These are phyloP conservation scores for Aquilaria sinensis DNA, from an alignment of 345 rosid genomes.

Conservation along the genomic window DNA sequence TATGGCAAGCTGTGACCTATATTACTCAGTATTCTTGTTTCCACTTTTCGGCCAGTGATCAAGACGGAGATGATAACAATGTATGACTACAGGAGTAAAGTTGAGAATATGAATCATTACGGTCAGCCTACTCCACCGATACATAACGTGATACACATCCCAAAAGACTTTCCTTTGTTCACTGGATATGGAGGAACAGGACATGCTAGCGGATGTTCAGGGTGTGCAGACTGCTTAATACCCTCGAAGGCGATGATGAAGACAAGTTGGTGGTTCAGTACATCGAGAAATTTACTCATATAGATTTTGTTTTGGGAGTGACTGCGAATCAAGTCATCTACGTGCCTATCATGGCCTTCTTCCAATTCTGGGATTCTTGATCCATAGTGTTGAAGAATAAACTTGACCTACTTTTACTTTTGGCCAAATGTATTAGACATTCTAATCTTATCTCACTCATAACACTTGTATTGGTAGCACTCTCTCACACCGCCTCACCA, in stretches of 20 bases:
- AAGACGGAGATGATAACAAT: constrained; percentile 27
- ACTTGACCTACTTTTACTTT: too few species aligned
- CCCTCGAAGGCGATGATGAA: constrained; percentile 28
- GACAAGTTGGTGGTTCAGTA: constrained; percentile 35
- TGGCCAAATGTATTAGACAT: too few species aligned
- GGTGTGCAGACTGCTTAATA: constrained; percentile 34
- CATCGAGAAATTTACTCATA: constrained; percentile 36
- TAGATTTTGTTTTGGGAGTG: constrained; percentile 35
- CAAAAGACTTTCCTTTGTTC: constrained; percentile 39
- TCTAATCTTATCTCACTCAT: too few species aligned
- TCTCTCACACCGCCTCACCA: too few species aligned
- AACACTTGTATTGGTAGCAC: too few species aligned
- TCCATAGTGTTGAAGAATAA: too few species aligned
- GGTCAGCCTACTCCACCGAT: constrained; percentile 43
- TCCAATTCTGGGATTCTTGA: constrained; percentile 12
- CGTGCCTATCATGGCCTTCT: constrained; percentile 34
- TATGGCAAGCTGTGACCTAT: neutral
- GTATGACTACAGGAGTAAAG: constrained; percentile 28
- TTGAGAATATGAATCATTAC: constrained; percentile 39
- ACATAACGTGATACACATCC: constrained; percentile 36
- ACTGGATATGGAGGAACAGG: constrained; percentile 42
- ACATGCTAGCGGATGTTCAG: constrained; percentile 28
- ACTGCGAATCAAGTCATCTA: constrained; percentile 33
- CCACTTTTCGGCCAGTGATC: constrained; percentile 15
- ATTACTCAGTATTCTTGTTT: too few species aligned